These are phyloP conservation scores for Paraphoma sp. DNA, from an alignment of 2,329 filamentous ascomycete genomes.

Conservation along the genomic window DNA sequence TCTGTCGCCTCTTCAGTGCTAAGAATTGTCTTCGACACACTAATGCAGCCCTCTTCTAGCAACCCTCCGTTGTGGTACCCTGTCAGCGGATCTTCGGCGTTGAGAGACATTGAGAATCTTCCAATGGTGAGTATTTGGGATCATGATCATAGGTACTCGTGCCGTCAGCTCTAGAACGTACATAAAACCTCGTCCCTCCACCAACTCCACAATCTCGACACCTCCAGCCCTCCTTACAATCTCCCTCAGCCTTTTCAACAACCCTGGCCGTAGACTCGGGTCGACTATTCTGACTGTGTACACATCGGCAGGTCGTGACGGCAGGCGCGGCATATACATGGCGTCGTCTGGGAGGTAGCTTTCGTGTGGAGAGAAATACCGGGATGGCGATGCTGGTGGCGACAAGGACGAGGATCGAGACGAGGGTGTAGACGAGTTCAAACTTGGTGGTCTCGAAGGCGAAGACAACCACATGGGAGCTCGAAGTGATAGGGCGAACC, in stretches of 20 bases:
- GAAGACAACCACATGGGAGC: background rate
- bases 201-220: conserved; percentile 13
- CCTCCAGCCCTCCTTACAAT: conserved; percentile 12
- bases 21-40: conserved; percentile 11
- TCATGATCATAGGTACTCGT: no score
- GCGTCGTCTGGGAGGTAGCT: background rate
- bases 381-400: background rate
- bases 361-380: background rate
- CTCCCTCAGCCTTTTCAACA: conserved; percentile 8
- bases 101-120: conserved; percentile 17
- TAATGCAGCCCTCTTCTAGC: conserved; percentile 24
- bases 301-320: conserved; percentile 13
- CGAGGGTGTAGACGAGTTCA: background rate
- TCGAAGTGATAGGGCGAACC: conserved; percentile 3
- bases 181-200: conserved; percentile 20
- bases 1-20: background rate
- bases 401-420: background rate
- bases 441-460: background rate
- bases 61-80: conserved; percentile 16
- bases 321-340: conserved; percentile 9
- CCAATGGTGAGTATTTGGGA: background rate
- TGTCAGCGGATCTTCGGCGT: conserved; percentile 11
- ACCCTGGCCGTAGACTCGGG: conserved; percentile 6
- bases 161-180: background rate
- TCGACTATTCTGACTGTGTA: conserved; percentile 18